Conservation (phyloP, 1,139 yeast genomes). For the Geotrichum fermentans region DNA sequence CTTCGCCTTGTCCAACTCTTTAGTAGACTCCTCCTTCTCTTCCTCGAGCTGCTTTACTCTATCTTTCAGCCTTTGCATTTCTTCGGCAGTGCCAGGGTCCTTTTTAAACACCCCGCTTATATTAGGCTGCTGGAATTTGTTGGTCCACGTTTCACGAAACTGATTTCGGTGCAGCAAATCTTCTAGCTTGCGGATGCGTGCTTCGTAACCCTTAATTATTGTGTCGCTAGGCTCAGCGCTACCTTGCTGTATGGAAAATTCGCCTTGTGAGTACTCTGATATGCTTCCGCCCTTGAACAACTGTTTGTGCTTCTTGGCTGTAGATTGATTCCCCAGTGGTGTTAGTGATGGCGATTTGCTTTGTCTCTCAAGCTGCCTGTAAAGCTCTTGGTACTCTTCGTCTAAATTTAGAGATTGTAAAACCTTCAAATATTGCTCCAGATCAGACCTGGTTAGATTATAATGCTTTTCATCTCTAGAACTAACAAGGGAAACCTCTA, state of each 20-base stretch:
- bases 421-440: constrained; percentile 13
- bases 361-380: constrained; percentile 5
- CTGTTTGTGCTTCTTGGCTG: constrained; percentile 7
- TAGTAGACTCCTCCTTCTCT: constrained; percentile 26
- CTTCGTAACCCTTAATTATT: constrained; percentile 32
- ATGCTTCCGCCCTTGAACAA: constrained; percentile 20
- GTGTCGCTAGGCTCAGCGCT: constrained; percentile 16
- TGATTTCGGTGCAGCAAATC: constrained; percentile 39
- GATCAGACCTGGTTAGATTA: constrained; percentile 12
- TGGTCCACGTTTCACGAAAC: constrained; percentile 22
- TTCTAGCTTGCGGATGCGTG: constrained; percentile 40
- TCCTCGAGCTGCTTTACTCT: constrained; percentile 28
- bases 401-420: constrained; percentile 5
- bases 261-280: constrained; percentile 15
- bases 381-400: constrained; percentile 17
- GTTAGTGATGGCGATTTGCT: not conserved
- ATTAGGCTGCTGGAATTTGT: constrained; percentile 13
- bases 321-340: not conserved
- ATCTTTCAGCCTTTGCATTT: constrained; percentile 18
- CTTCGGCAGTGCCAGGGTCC: constrained; percentile 2
- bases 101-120: constrained; percentile 4
- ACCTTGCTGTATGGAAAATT: not conserved
- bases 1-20: constrained; percentile 31
- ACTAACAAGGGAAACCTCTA: constrained; percentile 18
- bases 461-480: constrained; percentile 8